Evolutionary conservation across 1,139 yeast genomes (phyloP), one percentile per base, ranked within the genome.

Genomic region (Kazachstania sp.): DNA sequence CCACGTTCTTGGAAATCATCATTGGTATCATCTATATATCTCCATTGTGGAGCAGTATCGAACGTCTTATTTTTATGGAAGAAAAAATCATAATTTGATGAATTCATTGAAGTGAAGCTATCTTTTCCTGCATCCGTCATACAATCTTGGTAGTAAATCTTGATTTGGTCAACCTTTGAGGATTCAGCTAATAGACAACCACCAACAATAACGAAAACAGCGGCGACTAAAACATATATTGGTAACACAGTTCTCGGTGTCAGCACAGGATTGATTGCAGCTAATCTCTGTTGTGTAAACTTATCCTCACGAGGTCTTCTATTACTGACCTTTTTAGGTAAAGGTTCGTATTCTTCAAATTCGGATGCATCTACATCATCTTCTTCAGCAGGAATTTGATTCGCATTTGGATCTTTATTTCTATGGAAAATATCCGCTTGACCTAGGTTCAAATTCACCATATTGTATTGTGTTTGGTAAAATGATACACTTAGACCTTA

Each of bases 231-330:
- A 43, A 90, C 64, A 59, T 90, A 79, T 47, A 90, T 63, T 2
- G 97, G 97, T 50, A 92, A 77, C 38, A 90, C 95, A 3, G 94
- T 84, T 61, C 78, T 82, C 19, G 97, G 97, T 0, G 97, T 90
- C 56, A 90, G 74, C 46, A 92, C 92, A 1, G 97, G 97, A 61
- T 75, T 75, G 51, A 74, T 66, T 1, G 84, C 79, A 45, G 70
- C 72, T 44, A 80, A 63, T 49, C 76, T 66, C 57, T 80, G 86
- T 55, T 80, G 94, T 45, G 86, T 77, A 60, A 84, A 84, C 19
- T 78, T 78, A 60, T 77, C 81, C 46, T 70, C 85, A 58, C 81
- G 83, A 12, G 85, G 88, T 59, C 81, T 79, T 52, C 86, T 69
- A 55, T 77, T 79, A 48, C 55, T 58, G 40, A 67, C 69, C 38